These are phyloP conservation scores for Pseudozyma sp. DNA, from an alignment of 1,284 basidiomycete species.

Conservation along the genomic window DNA sequence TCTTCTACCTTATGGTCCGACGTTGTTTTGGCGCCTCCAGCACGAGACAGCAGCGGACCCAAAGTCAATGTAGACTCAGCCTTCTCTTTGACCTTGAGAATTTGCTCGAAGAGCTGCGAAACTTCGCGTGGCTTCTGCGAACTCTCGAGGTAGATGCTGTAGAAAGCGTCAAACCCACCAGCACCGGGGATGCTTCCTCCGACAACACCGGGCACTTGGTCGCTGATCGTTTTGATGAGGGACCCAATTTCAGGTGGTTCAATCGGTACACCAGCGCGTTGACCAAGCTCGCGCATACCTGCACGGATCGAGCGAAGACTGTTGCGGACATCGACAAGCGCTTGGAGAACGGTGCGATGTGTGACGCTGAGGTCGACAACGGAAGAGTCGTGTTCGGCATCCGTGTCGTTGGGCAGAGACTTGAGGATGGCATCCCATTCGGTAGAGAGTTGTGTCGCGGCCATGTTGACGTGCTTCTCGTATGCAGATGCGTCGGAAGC, in stretches of 20 bases:
- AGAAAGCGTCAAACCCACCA: conserved; percentile 96
- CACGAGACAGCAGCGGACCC: conserved; percentile 39
- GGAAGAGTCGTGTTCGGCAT: conserved; percentile 6
- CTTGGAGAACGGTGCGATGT: conserved; percentile 25
- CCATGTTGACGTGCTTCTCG: conserved; percentile 63
- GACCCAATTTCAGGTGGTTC: conserved; percentile 89
- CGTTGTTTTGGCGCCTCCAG: conserved; percentile 32
- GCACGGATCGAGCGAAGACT: conserved; percentile 77
- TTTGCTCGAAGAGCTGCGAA: conserved; percentile 46
- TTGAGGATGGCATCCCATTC: conserved; percentile 47
- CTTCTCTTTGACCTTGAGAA: conserved; percentile 35
- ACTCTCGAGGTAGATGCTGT: conserved; percentile 75
- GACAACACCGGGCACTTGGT: conserved; percentile 80
- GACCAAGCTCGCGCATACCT: conserved; percentile 90
- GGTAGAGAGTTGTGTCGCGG: conserved; percentile 46
- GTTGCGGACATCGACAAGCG: conserved; percentile 61
- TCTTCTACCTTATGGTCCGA: not conserved
- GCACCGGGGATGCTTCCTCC: conserved; percentile 97
- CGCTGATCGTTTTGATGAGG: conserved; percentile 84
- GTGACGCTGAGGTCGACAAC: conserved; percentile 23
- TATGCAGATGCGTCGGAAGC: conserved; percentile 54
- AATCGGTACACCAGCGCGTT: conserved; percentile 82
- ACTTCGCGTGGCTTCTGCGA: conserved; percentile 16
- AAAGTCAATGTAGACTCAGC: conserved; percentile 34
- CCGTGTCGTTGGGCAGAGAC: conserved; percentile 16